A percentile compares a stretch with the other conserved stretches of the same genome.
Evolutionary conservation across 2,329 filamentous ascomycete genomes (phyloP).

Genomic region (Ascocoryne sarcoides): DNA sequence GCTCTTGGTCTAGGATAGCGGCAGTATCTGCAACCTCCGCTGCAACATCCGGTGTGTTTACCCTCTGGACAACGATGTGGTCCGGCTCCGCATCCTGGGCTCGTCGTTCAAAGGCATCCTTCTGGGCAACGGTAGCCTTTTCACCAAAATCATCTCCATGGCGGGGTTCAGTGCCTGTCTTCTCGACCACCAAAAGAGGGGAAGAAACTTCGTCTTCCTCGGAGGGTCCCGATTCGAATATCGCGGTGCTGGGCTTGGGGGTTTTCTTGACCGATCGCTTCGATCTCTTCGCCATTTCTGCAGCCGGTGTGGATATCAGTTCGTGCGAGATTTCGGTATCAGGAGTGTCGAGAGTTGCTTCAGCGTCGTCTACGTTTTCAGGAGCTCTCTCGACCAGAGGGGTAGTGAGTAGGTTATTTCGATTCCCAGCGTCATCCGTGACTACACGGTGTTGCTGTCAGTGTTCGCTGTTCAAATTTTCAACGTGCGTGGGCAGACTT

Average conservation of each 20-base stretch:
- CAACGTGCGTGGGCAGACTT: not conserved
- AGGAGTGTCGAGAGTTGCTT: not conserved
- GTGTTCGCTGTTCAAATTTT: not conserved
- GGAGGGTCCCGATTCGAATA: not conserved
- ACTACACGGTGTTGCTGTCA: constrained; percentile 27
- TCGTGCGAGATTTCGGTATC: constrained; percentile 1
- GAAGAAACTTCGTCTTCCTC: not conserved
- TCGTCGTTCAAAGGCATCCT: constrained; percentile 27
- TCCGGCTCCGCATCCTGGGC: constrained; percentile 30
- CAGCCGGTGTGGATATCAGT: not conserved
- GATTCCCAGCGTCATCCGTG: constrained; percentile 42
- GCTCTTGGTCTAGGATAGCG: constrained; percentile 26
- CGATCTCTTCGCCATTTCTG: not conserved
- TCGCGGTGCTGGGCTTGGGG: not conserved
- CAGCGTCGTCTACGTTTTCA: not conserved
- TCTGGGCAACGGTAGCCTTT: constrained; percentile 28
- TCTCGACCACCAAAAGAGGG: constrained; percentile 28
- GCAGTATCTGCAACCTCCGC: constrained; percentile 36
- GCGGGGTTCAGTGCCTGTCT: constrained; percentile 27
- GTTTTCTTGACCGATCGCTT: not conserved
- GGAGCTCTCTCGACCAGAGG: constrained; percentile 6
- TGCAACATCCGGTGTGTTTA: constrained; percentile 7
- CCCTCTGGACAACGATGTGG: constrained; percentile 22
- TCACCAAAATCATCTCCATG: constrained; percentile 31
- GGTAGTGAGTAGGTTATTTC: constrained; percentile 42